A percentile compares a stretch with the other conserved stretches of the same genome.
These are phyloP conservation scores for Amphichorda felina DNA, from an alignment of 2,329 filamentous ascomycete species.

Conservation along the genomic window DNA sequence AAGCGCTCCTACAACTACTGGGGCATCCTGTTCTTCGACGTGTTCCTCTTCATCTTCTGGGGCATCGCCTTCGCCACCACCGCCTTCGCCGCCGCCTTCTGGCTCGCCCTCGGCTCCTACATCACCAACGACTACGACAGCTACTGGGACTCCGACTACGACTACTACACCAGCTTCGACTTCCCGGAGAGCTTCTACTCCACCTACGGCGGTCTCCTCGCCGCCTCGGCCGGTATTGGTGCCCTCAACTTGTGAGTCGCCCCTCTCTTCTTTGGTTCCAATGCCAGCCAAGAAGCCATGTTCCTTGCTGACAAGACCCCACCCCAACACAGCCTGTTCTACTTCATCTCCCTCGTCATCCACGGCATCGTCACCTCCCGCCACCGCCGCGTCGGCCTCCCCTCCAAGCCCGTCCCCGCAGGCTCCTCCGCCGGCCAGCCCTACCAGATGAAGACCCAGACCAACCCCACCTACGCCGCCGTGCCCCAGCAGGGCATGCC, in stretches of 20 bases:
- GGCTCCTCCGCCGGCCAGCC: slow-evolving; percentile 1
- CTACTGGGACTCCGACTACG: slow-evolving; percentile 7
- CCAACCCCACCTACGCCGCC: slow-evolving; percentile 5
- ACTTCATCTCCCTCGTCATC: slow-evolving; percentile 25
- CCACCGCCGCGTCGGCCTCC: slow-evolving; percentile 30
- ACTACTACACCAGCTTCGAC: background rate
- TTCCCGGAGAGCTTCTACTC: background rate
- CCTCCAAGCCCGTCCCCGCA: slow-evolving; percentile 16
- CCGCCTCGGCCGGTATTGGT: slow-evolving; percentile 26
- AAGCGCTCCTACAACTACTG: slow-evolving; percentile 36
- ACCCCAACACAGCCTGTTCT: slow-evolving; percentile 26
- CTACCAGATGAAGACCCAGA: background rate
- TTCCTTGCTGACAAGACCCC: no score
- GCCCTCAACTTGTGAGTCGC: slow-evolving; percentile 29
- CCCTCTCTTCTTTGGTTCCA: fast-evolving
- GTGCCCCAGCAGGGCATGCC: slow-evolving; percentile 5
- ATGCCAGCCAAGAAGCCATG: background rate
- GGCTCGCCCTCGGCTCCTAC: slow-evolving; percentile 10
- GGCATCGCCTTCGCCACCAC: slow-evolving; percentile 28
- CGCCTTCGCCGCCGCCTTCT: slow-evolving; percentile 18
- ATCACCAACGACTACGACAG: slow-evolving; percentile 11
- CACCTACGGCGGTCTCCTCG: slow-evolving; percentile 7
- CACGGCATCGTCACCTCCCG: slow-evolving; percentile 27
- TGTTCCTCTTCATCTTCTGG: slow-evolving; percentile 41
- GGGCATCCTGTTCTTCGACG: slow-evolving; percentile 37